Conservation (phyloP, 129 eudicot species). For the Lactuca sativa region DNA sequence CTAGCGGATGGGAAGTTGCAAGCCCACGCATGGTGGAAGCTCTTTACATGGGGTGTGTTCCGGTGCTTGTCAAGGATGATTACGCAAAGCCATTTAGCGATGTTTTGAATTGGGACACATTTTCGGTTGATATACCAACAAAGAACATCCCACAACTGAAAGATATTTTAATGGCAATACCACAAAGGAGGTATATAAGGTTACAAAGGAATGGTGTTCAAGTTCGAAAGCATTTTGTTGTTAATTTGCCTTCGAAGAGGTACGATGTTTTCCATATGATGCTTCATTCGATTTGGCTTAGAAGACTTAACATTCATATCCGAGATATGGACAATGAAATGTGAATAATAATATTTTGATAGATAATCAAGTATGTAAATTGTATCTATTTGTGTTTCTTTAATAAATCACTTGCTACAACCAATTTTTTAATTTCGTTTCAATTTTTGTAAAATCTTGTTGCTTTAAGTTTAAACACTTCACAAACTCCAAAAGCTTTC, state of each 20-base stretch:
- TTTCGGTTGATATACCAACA: conserved; percentile 52
- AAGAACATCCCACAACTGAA: conserved; percentile 64
- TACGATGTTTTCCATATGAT: conserved; percentile 83
- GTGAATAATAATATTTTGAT: too few species aligned
- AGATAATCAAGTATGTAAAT: too few species aligned
- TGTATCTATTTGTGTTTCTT: not conserved
- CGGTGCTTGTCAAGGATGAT: conserved; percentile 60
- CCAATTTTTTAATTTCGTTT: too few species aligned
- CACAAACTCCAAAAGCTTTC: too few species aligned
- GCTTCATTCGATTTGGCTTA: conserved; percentile 77
- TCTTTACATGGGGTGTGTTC: conserved; percentile 71
- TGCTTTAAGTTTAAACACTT: too few species aligned
- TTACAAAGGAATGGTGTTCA: conserved; percentile 48
- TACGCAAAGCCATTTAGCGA: conserved; percentile 77
- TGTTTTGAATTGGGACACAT: conserved; percentile 58
- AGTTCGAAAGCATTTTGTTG: conserved; percentile 65
- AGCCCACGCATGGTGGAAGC: conserved; percentile 91
- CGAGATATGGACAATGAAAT: conserved; percentile 12
- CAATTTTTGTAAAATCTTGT: too few species aligned
- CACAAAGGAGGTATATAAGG: conserved; percentile 43
- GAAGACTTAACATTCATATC: conserved; percentile 56
- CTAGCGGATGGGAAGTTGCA: conserved; percentile 86
- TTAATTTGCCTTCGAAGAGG: conserved; percentile 63
- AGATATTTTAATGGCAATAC: conserved; percentile 44
- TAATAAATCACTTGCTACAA: too few species aligned